Percentiles rank a stretch among this genome's conserved stretches.
Conservation (phyloP, 176 grass and related monocot species). For the Zizania latifolia region DNA sequence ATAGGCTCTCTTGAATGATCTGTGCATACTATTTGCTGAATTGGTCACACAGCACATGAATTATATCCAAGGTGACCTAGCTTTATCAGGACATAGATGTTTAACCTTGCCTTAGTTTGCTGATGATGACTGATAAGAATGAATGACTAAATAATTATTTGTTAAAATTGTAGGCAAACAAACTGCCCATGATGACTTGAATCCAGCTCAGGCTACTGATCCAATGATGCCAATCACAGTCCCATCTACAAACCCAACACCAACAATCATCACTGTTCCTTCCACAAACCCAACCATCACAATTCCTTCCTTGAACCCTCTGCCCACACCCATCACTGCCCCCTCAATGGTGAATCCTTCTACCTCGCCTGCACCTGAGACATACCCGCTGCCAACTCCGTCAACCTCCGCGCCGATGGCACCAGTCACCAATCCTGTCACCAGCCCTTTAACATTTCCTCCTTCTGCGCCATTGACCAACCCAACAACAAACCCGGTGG, state of each 20-base stretch:
- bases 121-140: neutral
- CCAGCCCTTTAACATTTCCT: conserved; percentile 35
- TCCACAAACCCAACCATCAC: conserved; percentile 60
- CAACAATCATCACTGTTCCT: conserved; percentile 46
- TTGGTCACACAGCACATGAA: neutral
- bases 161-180: conserved; percentile 21
- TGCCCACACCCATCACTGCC: conserved; percentile 49
- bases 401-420: conserved; percentile 31
- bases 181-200: conserved; percentile 23
- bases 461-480: conserved; percentile 38
- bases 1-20: neutral
- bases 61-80: neutral
- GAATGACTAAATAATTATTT: neutral
- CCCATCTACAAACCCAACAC: conserved; percentile 38
- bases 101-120: neutral
- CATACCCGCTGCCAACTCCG: conserved; percentile 45
- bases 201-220: conserved; percentile 27
- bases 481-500: conserved; percentile 32
- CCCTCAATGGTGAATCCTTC: conserved; percentile 37
- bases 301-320: conserved; percentile 59
- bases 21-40: neutral
- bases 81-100: neutral
- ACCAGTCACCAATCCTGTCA: conserved; percentile 45
- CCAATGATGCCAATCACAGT: conserved; percentile 36
- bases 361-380: neutral